A percentile compares a stretch with the other conserved stretches of the same genome.
Evolutionary conservation across 1,284 basidiomycete species (phyloP).

Genomic region (Malassezia globosa): DNA sequence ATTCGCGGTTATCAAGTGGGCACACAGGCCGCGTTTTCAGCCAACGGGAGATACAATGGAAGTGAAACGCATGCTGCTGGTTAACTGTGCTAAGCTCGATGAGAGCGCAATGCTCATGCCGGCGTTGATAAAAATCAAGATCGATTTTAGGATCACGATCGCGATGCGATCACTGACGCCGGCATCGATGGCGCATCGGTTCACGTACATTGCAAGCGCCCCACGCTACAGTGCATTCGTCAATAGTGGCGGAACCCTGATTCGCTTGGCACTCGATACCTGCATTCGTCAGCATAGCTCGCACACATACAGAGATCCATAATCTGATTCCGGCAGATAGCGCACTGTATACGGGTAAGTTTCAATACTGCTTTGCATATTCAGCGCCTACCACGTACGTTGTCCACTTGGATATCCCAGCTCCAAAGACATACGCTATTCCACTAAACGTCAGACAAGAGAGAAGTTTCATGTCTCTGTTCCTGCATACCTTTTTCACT

Average conservation of each 20-base stretch:
- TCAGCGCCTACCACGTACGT: constrained; percentile 25
- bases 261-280: constrained; percentile 99
- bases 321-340: constrained; percentile 47
- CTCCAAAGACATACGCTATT: constrained; percentile 45
- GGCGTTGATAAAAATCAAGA: too few species aligned
- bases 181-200: not conserved
- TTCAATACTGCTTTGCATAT: too few species aligned
- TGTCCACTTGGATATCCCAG: constrained; percentile 47
- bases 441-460: constrained; percentile 35
- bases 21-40: constrained; percentile 98
- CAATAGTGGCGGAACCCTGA: constrained; percentile 86
- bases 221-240: constrained; percentile 98
- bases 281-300: constrained; percentile 46
- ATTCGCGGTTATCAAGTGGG: constrained; percentile 78
- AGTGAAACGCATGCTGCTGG: constrained; percentile 94
- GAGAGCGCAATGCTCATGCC: too few species aligned
- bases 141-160: too few species aligned
- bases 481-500: constrained; percentile 41
- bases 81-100: too few species aligned
- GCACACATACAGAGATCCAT: constrained; percentile 43
- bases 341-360: too few species aligned
- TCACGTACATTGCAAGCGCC: constrained; percentile 93
- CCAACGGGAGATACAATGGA: constrained; percentile 99
- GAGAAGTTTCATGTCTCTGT: too few species aligned
- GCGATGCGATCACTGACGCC: too few species aligned